Conservation (phyloP, 306 rosid genomes). For the Boehmeria nivea region DNA sequence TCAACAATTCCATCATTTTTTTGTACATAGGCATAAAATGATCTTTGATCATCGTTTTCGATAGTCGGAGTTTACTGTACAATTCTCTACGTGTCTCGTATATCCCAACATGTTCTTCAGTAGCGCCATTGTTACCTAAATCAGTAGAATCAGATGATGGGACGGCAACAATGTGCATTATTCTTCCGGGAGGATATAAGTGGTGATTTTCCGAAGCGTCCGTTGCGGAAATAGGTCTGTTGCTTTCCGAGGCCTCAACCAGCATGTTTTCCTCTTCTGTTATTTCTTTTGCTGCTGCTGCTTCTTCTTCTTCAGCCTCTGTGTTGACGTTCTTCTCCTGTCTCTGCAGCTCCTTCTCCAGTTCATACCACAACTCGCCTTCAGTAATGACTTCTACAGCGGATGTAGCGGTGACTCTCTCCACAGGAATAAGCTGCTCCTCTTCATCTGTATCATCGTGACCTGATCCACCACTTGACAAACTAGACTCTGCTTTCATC, state of each 20-base stretch:
- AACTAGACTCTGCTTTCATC: conserved; percentile 35
- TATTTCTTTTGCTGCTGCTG: conserved; percentile 71
- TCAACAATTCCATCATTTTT: conserved; percentile 88
- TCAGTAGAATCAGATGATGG: conserved; percentile 43
- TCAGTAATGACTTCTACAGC: conserved; percentile 51
- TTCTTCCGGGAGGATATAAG: conserved; percentile 83
- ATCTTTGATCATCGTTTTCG: conserved; percentile 88
- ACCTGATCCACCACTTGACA: conserved; percentile 50
- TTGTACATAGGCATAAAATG: conserved; percentile 98
- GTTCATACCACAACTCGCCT: conserved; percentile 78
- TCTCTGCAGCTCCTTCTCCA: conserved; percentile 78
- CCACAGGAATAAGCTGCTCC: conserved; percentile 43
- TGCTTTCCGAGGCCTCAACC: conserved; percentile 58
- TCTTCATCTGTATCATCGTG: conserved; percentile 76
- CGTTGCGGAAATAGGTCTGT: conserved; percentile 39
- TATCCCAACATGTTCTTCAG: conserved; percentile 53
- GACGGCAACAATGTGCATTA: conserved; percentile 72
- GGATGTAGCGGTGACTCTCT: conserved; percentile 34
- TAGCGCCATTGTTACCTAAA: conserved; percentile 33
- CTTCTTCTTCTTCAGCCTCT: conserved; percentile 60
- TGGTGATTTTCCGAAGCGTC: conserved; percentile 62
- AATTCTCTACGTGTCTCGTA: conserved; percentile 78
- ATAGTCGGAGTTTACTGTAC: conserved; percentile 90
- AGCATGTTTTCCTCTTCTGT: conserved; percentile 63
- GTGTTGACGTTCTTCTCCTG: conserved; percentile 37